Percentiles rank a stretch among this genome's conserved stretches.
Conservation (phyloP, 495 filamentous ascomycete genomes). For the Penicillium canariense region DNA sequence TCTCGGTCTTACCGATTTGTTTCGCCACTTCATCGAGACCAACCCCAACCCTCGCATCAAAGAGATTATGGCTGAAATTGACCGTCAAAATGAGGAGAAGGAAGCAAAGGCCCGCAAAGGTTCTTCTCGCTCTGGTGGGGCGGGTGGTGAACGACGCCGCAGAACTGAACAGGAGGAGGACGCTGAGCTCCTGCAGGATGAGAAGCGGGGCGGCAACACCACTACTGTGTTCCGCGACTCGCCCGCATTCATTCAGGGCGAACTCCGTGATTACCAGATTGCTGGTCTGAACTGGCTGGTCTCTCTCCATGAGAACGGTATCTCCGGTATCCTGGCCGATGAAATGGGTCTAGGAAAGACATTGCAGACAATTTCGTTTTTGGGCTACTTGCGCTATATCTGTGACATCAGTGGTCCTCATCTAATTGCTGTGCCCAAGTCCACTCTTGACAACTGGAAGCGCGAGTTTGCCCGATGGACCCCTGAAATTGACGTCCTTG, state of each 20-base stretch:
- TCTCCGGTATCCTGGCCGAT: conserved; percentile 94
- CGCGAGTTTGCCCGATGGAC: conserved; percentile 93
- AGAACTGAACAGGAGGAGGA: conserved; percentile 98
- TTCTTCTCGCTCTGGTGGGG: conserved; percentile 75
- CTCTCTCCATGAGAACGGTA: conserved; percentile 96
- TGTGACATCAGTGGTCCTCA: conserved; percentile 90
- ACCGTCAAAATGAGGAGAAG: conserved; percentile 80
- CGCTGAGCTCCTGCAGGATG: conserved; percentile 88
- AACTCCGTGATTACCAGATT: conserved; percentile 95
- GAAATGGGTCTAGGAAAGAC: conserved; percentile 98
- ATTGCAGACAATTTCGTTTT: conserved; percentile 83
- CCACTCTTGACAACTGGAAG: conserved; percentile 98
- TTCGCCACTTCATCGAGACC: conserved; percentile 98
- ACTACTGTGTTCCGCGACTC: conserved; percentile 92
- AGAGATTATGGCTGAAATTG: conserved; percentile 88
- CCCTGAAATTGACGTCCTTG: conserved; percentile 89
- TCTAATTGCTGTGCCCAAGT: conserved; percentile 91
- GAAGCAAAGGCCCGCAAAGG: conserved; percentile 68
- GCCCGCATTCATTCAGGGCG: conserved; percentile 77
- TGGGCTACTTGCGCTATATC: conserved; percentile 90
- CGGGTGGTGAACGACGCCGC: conserved; percentile 74
- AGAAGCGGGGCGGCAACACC: conserved; percentile 78
- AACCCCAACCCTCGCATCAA: conserved; percentile 91
- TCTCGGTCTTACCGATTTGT: conserved; percentile 92
- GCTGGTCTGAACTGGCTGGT: conserved; percentile 97